Conservation (phyloP, 495 filamentous ascomycete species). For the Neurospora pannonica region DNA sequence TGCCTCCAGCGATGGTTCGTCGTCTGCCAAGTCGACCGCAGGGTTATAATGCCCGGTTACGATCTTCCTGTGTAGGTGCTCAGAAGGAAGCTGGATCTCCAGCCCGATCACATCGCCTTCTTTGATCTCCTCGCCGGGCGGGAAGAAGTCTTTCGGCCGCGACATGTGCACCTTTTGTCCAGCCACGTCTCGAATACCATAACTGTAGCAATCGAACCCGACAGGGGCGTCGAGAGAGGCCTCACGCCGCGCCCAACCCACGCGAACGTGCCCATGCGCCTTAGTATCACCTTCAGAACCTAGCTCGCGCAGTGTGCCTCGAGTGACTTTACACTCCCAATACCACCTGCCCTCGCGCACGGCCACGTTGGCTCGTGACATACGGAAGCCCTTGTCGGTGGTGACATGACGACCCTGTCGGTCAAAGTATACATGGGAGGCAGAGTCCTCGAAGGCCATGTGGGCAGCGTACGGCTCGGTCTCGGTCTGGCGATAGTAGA, state of each 20-base stretch:
- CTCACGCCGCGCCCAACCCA: conserved; percentile 86
- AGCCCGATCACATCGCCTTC: conserved; percentile 95
- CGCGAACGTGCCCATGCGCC: conserved; percentile 65
- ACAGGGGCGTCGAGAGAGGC: conserved; percentile 87
- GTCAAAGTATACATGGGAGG: conserved; percentile 65
- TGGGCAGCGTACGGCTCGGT: conserved; percentile 68
- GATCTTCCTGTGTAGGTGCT: conserved; percentile 77
- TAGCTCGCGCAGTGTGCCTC: conserved; percentile 40
- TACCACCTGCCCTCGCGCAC: conserved; percentile 88
- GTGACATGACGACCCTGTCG: conserved; percentile 51
- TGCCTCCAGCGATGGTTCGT: conserved; percentile 40
- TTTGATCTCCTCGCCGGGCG: conserved; percentile 54
- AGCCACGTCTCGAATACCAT: conserved; percentile 79
- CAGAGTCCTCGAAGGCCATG: conserved; percentile 86
- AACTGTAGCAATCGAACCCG: conserved; percentile 93
- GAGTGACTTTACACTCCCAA: conserved; percentile 85
- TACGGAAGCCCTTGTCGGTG: conserved; percentile 72
- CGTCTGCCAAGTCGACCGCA: conserved; percentile 55
- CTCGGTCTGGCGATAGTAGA: conserved; percentile 85
- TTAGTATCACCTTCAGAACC: conserved; percentile 25
- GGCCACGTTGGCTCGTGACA: conserved; percentile 81
- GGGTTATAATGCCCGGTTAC: conserved; percentile 81
- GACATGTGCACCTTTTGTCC: conserved; percentile 93
- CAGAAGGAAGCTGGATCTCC: conserved; percentile 80
- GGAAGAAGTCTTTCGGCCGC: conserved; percentile 79